phyloP scores from a whole-genome alignment of 2,329 filamentous ascomycete species.

The Xylariaceae sp. region DNA sequence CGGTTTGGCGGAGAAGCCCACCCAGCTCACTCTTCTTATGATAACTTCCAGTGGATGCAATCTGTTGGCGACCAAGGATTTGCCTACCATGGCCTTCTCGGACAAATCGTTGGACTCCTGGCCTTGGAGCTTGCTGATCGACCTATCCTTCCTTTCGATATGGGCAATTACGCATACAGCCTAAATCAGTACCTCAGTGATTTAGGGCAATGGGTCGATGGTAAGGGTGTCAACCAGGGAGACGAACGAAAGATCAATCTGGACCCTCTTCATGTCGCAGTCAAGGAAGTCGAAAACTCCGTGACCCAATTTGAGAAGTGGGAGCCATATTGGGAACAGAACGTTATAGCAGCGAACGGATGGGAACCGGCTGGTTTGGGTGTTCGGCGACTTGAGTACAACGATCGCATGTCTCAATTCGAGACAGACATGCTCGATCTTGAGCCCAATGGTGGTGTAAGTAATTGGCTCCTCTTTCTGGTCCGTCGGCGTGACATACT shows the following conservation, averaged over 20 bases:
- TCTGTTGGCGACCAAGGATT: conserved; percentile 77
- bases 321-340: conserved; percentile 70
- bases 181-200: conserved; percentile 61
- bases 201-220: conserved; percentile 59
- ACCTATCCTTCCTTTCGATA: conserved; percentile 75
- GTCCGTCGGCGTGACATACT: background rate
- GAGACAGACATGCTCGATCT: conserved; percentile 80
- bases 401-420: conserved; percentile 72
- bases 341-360: conserved; percentile 64
- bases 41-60: conserved; percentile 83
- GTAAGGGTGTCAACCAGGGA: conserved; percentile 42
- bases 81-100: conserved; percentile 71
- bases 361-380: conserved; percentile 69
- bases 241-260: conserved; percentile 43
- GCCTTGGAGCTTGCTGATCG: conserved; percentile 79
- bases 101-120: conserved; percentile 74
- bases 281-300: conserved; percentile 53
- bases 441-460: conserved; percentile 65
- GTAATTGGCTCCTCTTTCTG: conserved; percentile 47
- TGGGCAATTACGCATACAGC: conserved; percentile 64
- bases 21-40: conserved; percentile 80
- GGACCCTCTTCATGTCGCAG: conserved; percentile 57
- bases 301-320: conserved; percentile 66
- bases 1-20: conserved; percentile 63
- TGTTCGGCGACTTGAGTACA: conserved; percentile 66